Evolutionary conservation across 768 basidiomycete species (phyloP), one percentile per base, ranked within the genome.

Genomic region (Kwoniella mangroviensis): DNA sequence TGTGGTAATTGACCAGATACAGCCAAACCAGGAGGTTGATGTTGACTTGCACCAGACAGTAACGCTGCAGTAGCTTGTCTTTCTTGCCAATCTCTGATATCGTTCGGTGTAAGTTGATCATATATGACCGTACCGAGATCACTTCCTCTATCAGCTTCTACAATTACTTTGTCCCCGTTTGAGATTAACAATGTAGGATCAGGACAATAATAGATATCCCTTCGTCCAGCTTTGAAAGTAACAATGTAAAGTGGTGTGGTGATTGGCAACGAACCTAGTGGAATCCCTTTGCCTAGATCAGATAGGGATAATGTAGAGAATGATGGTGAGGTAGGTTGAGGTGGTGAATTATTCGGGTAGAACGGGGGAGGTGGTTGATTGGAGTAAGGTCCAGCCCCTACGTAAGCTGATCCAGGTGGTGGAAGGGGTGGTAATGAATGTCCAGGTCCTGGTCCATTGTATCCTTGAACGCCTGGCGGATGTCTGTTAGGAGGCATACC

Each of bases 181-280:
- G 89, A 87, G 70, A 98, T 89, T 43, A 87, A 84, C 49, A 88
- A 77, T 75, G 86, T 78, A 70, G 87, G 86, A 78, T 95, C 92
- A 0, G 90, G 91, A 71, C 90, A 87, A 83, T 97, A 98, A 84
- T 94, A 98, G 28, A 99, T 85, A 82, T 98, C 96, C 72, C 94
- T 94, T 51, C 96, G 89, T 0, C 94, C 93, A 0, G 95, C 95
- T 84, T 98, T 99, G 87, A 99, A 99, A 83, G 97, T 92, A 76
- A 98, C 91, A 75, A 98, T 95, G 86, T 88, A 98, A 9, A 99
- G 87, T n/a, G 92, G 93, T 86, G 91, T 92, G 43, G 89, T 89
- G 13, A 90, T 82, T 0, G 94, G 90, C 52, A 99, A 90, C 58
- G 91, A 83, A 79, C 90, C 89, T 19, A 98, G 87, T 0, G 94